Conservation (phyloP, 352 stramenopile genomes). For the Phytophthora citrophthora region DNA sequence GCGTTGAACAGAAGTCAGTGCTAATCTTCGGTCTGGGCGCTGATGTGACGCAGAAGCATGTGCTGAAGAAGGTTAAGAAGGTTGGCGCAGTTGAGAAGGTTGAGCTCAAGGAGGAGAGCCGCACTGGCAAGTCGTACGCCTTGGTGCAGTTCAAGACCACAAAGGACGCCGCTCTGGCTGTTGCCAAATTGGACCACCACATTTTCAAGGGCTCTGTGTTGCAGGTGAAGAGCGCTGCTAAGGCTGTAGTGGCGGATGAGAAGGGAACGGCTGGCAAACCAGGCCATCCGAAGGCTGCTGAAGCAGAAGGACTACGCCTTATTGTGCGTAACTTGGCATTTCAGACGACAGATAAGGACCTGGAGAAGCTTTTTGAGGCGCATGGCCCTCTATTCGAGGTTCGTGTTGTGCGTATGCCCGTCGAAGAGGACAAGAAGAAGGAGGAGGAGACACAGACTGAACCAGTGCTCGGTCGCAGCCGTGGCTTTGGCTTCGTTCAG, state of each 20-base stretch:
- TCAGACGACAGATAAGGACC: conserved; percentile 73
- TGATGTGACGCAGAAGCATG: conserved; percentile 78
- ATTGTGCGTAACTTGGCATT: conserved; percentile 89
- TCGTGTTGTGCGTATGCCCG: conserved; percentile 74
- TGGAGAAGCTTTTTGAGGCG: conserved; percentile 74
- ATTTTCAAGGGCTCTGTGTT: conserved; percentile 84
- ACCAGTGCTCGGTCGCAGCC: conserved; percentile 59
- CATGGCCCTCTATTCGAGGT: conserved; percentile 74
- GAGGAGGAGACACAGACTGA: conserved; percentile 16
- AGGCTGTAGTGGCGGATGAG: conserved; percentile 34
- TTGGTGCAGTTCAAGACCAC: conserved; percentile 69
- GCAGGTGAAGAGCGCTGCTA: conserved; percentile 57
- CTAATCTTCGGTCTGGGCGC: conserved; percentile 74
- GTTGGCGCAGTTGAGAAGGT: conserved; percentile 59
- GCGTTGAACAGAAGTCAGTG: conserved; percentile 68
- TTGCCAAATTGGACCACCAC: conserved; percentile 83
- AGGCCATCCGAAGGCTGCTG: conserved; percentile 40
- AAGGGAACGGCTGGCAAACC: conserved; percentile 22
- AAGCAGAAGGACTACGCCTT: conserved; percentile 67
- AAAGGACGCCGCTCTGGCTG: conserved; percentile 53
- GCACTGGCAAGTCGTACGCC: conserved; percentile 65
- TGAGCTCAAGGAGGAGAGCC: conserved; percentile 64
- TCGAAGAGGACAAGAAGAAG: conserved; percentile 52
- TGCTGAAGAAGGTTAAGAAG: conserved; percentile 86
- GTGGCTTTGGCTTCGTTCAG: conserved; percentile 88